Evolutionary conservation across 208 protist species (phyloP), one percentile per base, ranked within the genome.

Genomic region (Wallacemonas sp.): DNA sequence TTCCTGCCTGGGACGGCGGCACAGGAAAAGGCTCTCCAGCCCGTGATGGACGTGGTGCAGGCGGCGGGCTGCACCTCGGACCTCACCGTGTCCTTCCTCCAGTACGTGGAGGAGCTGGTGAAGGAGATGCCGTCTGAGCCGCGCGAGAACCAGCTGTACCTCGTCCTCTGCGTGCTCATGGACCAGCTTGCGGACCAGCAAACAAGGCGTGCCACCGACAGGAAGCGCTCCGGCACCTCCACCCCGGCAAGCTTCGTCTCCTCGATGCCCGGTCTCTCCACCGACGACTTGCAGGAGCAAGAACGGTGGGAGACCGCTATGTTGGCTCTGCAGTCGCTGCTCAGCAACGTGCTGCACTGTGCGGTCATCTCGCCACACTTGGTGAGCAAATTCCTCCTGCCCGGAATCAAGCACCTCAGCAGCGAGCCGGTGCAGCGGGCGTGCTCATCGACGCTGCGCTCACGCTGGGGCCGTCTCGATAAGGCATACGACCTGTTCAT

Each of bases 351-450:
- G n/a, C 64, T 82, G 29, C 76, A 65, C 29, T 90, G 81, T 28
- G 84, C 83, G 3, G 83, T 93, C 20, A 84, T 93, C 10, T 90
- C 83, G 22, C 87, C 81, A 39, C 77, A 77, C 22, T 65, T 83
- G 29, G 75, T 90, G 28, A 71, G 63, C 23, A 76, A 76, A 25
- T 80, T 83, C 44, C 67, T 93, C 0, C 59, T 90, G 45, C 79
- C 87, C 0, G 70, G 79, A 32, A 79, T 90, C 38, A 70, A 65
- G 57, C 70, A 77, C 22, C 39, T 93, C 10, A 41, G 46, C 3
- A 76, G 72, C 31, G 62, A 74, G 14, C 65, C 67, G 29, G 44
- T 74, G 2, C 46, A 79, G 39, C 62, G 57, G n/a, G 61, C 39
- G 46, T 62, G 57, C 66, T 74, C 64, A 20, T 44, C 39, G 18